Base-by-base conservation (phyloP, 352 stramenopile species). In the Phytopythium delawarense region DNA sequence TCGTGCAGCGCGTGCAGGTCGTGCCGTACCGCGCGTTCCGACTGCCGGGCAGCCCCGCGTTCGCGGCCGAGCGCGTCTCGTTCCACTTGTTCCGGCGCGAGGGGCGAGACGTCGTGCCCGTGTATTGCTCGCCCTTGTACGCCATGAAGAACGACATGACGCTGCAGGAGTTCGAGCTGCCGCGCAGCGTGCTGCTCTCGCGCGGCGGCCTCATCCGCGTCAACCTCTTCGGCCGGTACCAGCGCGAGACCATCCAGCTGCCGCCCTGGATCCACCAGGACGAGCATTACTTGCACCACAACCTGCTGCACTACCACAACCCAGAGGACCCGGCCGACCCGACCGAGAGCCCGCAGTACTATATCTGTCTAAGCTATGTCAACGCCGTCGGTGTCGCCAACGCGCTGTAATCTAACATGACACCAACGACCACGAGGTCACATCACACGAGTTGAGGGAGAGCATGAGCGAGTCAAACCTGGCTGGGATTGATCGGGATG, bases 11-110 rank as follows among this genome's bases (percentile, higher is more conserved):
- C 16, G 72, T 94, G 39, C 74, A 91, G 62, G 76, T 94, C 49
- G 64, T 92, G 60, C 85, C 85, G 32, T 94, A 94, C 49, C 78
- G 81, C 49, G 85, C 92, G 2, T 94, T 91, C 54, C 92, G 85
- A 72, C 81, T 91, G 52, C 85, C 85, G 5, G 71, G 68, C 0
- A 91, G 80, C 30, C 85, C 85, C 0, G 92, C 85, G 21, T 94
- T 92, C 61, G 85, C 78, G 16, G 83, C 85, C 1, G 63, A 84
- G 69, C 59, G 73, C 62, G 81, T 94, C 45, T 78, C 62, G 20
- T 88, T 94, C 54, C 78, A 86, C 68, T 92, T 92, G 57, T 91
- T 76, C 70, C 60, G 71, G 78, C 32, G 51, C 46, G 7, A 64
- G 8, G 39, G 40, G 23, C 39, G 40, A 32, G 58, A 67, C 6